Evolutionary conservation across 2,329 filamentous ascomycete genomes (phyloP).

Genomic region (Penicillium sclerotiorum): DNA sequence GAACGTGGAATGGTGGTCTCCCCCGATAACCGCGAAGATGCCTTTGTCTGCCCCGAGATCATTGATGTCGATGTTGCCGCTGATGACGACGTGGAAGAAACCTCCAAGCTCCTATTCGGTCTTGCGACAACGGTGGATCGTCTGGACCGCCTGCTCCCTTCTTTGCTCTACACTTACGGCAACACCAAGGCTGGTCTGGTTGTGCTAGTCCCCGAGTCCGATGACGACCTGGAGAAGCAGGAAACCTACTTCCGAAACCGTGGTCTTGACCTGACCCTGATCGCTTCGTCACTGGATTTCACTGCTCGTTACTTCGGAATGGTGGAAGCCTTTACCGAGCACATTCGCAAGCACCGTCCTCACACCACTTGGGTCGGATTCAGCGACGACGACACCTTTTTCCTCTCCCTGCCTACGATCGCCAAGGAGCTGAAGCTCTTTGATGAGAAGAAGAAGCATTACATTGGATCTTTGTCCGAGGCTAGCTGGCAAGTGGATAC

Average conservation of each 20-base stretch:
- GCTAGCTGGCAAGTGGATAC: constrained; percentile 48
- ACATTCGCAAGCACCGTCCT: constrained; percentile 42
- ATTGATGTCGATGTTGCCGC: constrained; percentile 45
- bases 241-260: constrained; percentile 46
- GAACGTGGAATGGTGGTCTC: constrained; percentile 44
- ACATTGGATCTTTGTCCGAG: constrained; percentile 48
- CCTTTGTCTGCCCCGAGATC: constrained; percentile 42
- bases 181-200: constrained; percentile 44
- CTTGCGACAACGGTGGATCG: constrained; percentile 48
- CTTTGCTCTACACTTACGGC: constrained; percentile 47
- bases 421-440: constrained; percentile 44
- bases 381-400: constrained; percentile 50
- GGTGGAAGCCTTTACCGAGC: constrained; percentile 42
- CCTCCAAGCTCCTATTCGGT: constrained; percentile 45
- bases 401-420: constrained; percentile 42
- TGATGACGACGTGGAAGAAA: constrained; percentile 43
- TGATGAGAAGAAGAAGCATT: constrained; percentile 44
- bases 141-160: constrained; percentile 43
- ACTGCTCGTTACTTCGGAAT: constrained; percentile 48
- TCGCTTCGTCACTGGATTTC: constrained; percentile 44
- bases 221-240: constrained; percentile 42
- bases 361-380: constrained; percentile 47
- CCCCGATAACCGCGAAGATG: constrained; percentile 33
- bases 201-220: constrained; percentile 45
- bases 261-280: constrained; percentile 44